Conservation (phyloP, 306 rosid species). For the Vigna mungo region DNA sequence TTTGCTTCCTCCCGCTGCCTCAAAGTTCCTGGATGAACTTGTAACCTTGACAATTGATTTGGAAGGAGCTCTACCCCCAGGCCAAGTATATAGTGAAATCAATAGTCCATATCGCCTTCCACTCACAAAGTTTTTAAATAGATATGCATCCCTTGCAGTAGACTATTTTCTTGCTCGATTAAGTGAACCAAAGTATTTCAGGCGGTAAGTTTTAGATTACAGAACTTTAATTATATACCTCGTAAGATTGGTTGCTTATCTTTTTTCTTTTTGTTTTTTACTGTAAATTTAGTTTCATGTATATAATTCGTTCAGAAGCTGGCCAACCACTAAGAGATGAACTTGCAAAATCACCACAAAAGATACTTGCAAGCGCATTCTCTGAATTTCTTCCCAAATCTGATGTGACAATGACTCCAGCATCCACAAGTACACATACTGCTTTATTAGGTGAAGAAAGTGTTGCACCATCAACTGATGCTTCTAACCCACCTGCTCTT, state of each 20-base stretch:
- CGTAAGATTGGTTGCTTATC: constrained; percentile 41
- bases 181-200: constrained; percentile 91
- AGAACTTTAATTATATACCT: background rate
- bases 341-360: constrained; percentile 95
- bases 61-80: constrained; percentile 98
- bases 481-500: constrained; percentile 60
- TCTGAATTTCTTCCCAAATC: constrained; percentile 77
- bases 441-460: constrained; percentile 70
- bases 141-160: constrained; percentile 84
- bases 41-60: constrained; percentile 96
- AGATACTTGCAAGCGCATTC: constrained; percentile 90
- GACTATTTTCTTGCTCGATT: constrained; percentile 95
- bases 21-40: constrained; percentile 96
- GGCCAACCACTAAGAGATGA: constrained; percentile 97
- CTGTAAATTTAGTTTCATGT: constrained; percentile 75
- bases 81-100: constrained; percentile 95
- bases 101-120: constrained; percentile 98
- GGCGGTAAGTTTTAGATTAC: constrained; percentile 70
- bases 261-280: constrained; percentile 15
- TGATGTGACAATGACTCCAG: constrained; percentile 65
- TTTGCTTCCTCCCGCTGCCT: constrained; percentile 94
- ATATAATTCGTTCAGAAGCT: constrained; percentile 88
- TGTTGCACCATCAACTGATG: constrained; percentile 66
- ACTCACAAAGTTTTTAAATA: constrained; percentile 88
- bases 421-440: constrained; percentile 66